Evolutionary conservation across 2,329 filamentous ascomycete species (phyloP).

Genomic region (Fusarium globosum): DNA sequence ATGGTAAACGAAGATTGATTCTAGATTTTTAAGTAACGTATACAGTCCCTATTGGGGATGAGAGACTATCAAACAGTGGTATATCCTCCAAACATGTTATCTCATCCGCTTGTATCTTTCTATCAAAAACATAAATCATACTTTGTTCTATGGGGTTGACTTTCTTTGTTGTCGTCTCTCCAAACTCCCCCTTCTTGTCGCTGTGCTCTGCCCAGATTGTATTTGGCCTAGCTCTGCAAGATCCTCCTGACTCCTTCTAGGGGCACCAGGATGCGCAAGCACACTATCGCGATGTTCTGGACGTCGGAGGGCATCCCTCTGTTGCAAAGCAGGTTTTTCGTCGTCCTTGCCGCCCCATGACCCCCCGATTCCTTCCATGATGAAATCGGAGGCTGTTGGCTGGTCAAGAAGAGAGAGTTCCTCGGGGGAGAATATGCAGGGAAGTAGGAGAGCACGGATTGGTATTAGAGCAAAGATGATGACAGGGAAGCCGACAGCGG

Average conservation of each 20-base stretch:
- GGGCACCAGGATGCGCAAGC: constrained; percentile 43
- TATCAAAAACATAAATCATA: not conserved
- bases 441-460: constrained; percentile 71
- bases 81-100: constrained; percentile 11
- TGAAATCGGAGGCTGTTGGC: constrained; percentile 80
- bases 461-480: constrained; percentile 78
- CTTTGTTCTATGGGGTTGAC: constrained; percentile 8
- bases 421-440: constrained; percentile 66
- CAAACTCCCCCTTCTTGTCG: constrained; percentile 45
- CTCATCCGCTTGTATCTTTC: not conserved
- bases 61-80: constrained; percentile 2
- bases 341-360: constrained; percentile 59
- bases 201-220: constrained; percentile 46
- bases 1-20: not conserved
- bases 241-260: constrained; percentile 50
- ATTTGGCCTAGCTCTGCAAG: constrained; percentile 49
- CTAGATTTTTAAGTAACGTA: not conserved
- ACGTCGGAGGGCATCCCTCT: not conserved
- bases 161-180: constrained; percentile 35
- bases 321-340: constrained; percentile 33
- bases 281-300: constrained; percentile 38
- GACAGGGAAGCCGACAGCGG: constrained; percentile 83
- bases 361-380: constrained; percentile 80
- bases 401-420: constrained; percentile 74
- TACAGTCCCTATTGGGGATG: not conserved